Percentiles rank a stretch among this genome's conserved stretches.
Evolutionary conservation across 805 yeast species (phyloP).

Genomic region (Candida xyloterini): DNA sequence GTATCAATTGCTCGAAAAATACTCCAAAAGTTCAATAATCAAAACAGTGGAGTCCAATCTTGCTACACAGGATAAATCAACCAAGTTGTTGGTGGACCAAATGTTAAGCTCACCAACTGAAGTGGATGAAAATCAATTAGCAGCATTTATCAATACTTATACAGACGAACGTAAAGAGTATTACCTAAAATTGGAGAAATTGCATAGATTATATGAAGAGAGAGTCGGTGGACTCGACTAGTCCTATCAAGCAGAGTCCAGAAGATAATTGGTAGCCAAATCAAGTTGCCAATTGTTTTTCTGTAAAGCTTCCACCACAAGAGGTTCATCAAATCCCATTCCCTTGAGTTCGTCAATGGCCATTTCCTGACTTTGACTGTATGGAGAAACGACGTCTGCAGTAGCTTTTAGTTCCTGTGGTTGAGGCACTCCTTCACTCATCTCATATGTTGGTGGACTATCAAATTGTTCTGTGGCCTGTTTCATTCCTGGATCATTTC

Average conservation of each 20-base stretch:
- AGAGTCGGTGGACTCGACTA: conserved; percentile 34
- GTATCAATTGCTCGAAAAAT: conserved; percentile 30
- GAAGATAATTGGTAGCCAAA: conserved; percentile 80
- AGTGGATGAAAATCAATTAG: conserved; percentile 30
- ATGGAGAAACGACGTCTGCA: conserved; percentile 9
- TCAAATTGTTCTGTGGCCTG: conserved; percentile 17
- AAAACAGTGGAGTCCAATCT: conserved; percentile 35
- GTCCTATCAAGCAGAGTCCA: conserved; percentile 58
- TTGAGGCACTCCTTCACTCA: conserved; percentile 10
- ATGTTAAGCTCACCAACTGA: conserved; percentile 16
- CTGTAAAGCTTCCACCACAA: conserved; percentile 66
- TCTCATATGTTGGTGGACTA: conserved; percentile 19
- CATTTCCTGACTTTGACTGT: conserved; percentile 33
- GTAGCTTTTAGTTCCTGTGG: neutral
- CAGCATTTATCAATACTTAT: conserved; percentile 41
- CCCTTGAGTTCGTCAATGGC: conserved; percentile 78
- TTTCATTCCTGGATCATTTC: conserved; percentile 43
- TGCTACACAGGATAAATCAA: conserved; percentile 21
- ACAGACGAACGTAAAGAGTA: conserved; percentile 38
- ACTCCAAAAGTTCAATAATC: conserved; percentile 35
- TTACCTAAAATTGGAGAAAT: conserved; percentile 45
- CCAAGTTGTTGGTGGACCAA: conserved; percentile 15
- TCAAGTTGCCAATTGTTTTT: conserved; percentile 72
- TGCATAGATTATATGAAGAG: conserved; percentile 45
- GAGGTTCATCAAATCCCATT: conserved; percentile 79